Base-by-base conservation (phyloP, 805 yeast species). In the Pichia eremophila region DNA sequence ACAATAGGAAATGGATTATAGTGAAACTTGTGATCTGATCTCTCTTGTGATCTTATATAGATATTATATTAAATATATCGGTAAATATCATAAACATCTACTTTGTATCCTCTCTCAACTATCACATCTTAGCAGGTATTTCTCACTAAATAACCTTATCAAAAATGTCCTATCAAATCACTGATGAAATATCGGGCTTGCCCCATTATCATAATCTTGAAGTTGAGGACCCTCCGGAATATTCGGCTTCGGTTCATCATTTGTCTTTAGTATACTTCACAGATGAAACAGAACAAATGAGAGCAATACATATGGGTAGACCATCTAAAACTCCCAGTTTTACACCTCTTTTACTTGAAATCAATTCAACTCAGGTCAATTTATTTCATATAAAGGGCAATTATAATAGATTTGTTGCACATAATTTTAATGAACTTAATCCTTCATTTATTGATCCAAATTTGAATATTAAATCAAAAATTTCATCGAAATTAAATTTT, bases 331-430 rank as follows among this genome's bases (percentile, higher is more conserved):
- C 11, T 4, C 14, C 32, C 7, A 29, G 40, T 18, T 41, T 51
- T 40, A 34, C 48, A 25, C 67, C 68, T 1, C 52, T 58, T 4
- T 37, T 65, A 0, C 29, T 63, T 8, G 67, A 63, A 45, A 53
- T 65, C 34, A 63, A 65, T 47, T 64, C 68, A 8, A 65, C 68
- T 1, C 61, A 57, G 39, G 49, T 65, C 25, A 61, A 61, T 47
- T 35, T 65, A 12, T 61, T 61, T 41, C 39, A 46, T 6, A 8
- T 65, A 1, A 44, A 45, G 12, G 45, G 51, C 8, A 37, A 46
- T 8, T 52, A 51, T 31, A 46, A 42, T 17, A 54, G 46, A 35
- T 53, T 36, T 25, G 58, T 60, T 1, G 43, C 51, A 5, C 50
- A 54, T 43, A 54, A 54, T 31, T 61, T 61, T 40, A 45, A 52